These are phyloP conservation scores for Rhododendron simsii DNA, from an alignment of 148 eudicot genomes.

Conservation along the genomic window DNA sequence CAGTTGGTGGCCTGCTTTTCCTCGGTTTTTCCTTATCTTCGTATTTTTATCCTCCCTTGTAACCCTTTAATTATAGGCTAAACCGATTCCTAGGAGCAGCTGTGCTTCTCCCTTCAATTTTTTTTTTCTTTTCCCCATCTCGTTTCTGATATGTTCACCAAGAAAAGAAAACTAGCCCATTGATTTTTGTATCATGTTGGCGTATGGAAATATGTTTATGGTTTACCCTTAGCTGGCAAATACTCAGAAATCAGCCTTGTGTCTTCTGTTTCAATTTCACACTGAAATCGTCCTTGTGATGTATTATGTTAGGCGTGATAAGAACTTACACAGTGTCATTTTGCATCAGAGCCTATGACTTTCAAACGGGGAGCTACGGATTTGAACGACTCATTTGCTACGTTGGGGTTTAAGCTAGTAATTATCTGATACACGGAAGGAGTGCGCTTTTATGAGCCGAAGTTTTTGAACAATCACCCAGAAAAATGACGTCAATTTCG, in stretches of 20 bases:
- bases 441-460: background rate
- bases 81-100: background rate
- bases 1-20: constrained; percentile 85
- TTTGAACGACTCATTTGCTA: background rate
- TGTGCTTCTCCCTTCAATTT: background rate
- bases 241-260: background rate
- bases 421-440: background rate
- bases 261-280: background rate
- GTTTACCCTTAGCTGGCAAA: background rate
- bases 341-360: background rate
- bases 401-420: background rate
- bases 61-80: background rate
- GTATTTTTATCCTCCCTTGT: constrained; percentile 90
- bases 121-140: background rate
- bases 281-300: background rate
- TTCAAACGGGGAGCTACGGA: background rate
- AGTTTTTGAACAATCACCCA: background rate
- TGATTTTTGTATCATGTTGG: background rate
- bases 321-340: background rate
- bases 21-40: constrained; percentile 87
- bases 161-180: background rate
- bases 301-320: too few relatives aligned
- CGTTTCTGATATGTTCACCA: background rate
- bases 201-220: background rate
- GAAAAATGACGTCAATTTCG: background rate